phyloP scores from a whole-genome alignment of 345 rosid genomes.

The Salix udensis region DNA sequence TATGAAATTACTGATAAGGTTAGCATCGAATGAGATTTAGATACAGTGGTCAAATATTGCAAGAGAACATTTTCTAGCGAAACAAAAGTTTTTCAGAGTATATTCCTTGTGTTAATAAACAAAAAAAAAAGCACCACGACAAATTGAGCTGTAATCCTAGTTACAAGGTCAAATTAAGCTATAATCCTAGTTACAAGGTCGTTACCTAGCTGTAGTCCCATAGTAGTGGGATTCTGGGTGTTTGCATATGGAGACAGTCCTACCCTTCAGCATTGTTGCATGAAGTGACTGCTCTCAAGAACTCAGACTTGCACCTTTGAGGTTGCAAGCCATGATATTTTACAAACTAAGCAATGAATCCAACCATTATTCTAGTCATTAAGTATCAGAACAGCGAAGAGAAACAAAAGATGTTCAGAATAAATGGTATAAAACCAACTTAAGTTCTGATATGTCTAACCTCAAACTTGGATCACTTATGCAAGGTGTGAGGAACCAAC shows the following conservation, averaged over 20 bases:
- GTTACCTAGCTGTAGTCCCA: not conserved
- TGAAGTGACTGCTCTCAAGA: not conserved
- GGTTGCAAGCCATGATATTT: not conserved
- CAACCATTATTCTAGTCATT: not conserved
- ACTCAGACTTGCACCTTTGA: not conserved
- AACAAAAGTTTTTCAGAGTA: not conserved
- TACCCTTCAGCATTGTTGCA: not conserved
- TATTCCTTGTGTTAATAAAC: not conserved
- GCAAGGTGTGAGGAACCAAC: conserved; percentile 97
- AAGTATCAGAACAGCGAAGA: not conserved
- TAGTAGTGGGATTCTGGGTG: not conserved
- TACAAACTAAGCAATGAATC: not conserved
- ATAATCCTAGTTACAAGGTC: not conserved
- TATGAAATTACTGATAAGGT: not conserved
- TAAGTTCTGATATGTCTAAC: conserved; percentile 35
- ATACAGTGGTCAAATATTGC: not conserved
- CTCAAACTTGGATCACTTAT: conserved; percentile 78
- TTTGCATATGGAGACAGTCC: not conserved
- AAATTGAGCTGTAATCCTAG: not conserved
- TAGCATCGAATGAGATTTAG: not conserved
- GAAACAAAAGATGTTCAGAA: not conserved
- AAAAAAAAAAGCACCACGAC: not conserved
- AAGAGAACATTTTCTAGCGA: not conserved
- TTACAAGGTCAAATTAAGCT: not conserved
- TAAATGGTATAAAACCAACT: not conserved